Evolutionary conservation across 768 basidiomycete genomes (phyloP), one percentile per base, ranked within the genome.

Genomic region (Amanita subjunquillea): DNA sequence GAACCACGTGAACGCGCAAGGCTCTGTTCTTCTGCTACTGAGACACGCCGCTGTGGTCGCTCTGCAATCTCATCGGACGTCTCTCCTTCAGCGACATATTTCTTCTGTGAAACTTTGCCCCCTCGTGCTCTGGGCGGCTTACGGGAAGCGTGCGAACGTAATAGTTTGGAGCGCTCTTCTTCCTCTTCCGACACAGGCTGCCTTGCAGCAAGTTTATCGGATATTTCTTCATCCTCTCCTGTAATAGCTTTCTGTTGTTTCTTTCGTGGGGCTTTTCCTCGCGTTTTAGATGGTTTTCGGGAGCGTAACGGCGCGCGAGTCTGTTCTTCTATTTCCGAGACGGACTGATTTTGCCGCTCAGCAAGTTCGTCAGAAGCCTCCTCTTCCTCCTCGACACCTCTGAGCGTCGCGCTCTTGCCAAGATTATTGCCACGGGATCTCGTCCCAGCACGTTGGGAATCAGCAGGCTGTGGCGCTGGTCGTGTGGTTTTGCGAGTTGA

Each of bases 321-420:
- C 40, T 38, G 36, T 42, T 58, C 59, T 54, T 56, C 43, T 40
- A 40, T 20, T 47, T 50, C 54, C 34, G 32, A 15, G 23, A 50
- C 17, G 8, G 8, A 4, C 12, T n/a, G 13, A 54, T 37, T 40
- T 13, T n/a, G 10, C 27, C 40, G 15, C 30, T 51, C 45, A 6
- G 47, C 37, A 36, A 39, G 10, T 41, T 39, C 53, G 10, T 54
- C 55, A 34, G 34, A 45, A 22, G n/a, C 39, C 25, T 32, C 48
- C 8, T 54, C 55, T 2, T 59, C 59, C 2, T 62, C 59, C 20
- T 64, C 64, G 15, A 58, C 60, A 8, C 62, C 63, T 17, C 59
- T 61, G 45, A 64, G 49, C 15, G 40, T 17, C n/a, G 8, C 45
- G 17, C 23, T 20, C 51, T 43, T 32, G 10, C 32, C 9, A 32